A percentile compares a stretch with the other conserved stretches of the same genome.
Conservation (phyloP, 345 rosid species). For the Arabis alpina region DNA sequence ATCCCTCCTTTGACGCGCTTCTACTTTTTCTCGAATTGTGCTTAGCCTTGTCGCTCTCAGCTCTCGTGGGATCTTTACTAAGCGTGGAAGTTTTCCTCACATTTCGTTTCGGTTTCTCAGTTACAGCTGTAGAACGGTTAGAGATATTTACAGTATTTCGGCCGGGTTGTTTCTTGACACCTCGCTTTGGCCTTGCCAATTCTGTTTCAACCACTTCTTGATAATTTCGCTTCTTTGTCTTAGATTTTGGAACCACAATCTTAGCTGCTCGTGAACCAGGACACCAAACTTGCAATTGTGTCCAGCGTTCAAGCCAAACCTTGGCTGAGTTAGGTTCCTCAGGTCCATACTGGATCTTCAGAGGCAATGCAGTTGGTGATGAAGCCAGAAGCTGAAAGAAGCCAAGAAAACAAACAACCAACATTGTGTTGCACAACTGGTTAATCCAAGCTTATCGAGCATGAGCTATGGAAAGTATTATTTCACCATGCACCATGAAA, state of each 20-base stretch:
- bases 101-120: conserved; percentile 55
- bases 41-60: conserved; percentile 58
- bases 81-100: conserved; percentile 53
- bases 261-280: conserved; percentile 47
- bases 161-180: conserved; percentile 50
- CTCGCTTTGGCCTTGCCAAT: conserved; percentile 52
- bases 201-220: conserved; percentile 46
- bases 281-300: conserved; percentile 63
- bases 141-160: conserved; percentile 48
- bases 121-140: conserved; percentile 42
- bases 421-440: conserved; percentile 11
- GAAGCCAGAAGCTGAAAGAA: conserved; percentile 66
- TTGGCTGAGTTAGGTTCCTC: conserved; percentile 65
- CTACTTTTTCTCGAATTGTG: conserved; percentile 49
- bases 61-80: conserved; percentile 47
- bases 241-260: conserved; percentile 44
- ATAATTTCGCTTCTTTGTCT: conserved; percentile 44
- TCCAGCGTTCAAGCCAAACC: conserved; percentile 86
- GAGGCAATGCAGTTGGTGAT: conserved; percentile 51
- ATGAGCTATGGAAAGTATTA: neutral
- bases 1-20: conserved; percentile 47
- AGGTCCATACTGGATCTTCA: conserved; percentile 54
- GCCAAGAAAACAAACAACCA: conserved; percentile 29
- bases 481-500: conserved; percentile 11
- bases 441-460: conserved; percentile 14